Conservation (phyloP, 257 asterid genomes). For the Fraxinus excelsior region DNA sequence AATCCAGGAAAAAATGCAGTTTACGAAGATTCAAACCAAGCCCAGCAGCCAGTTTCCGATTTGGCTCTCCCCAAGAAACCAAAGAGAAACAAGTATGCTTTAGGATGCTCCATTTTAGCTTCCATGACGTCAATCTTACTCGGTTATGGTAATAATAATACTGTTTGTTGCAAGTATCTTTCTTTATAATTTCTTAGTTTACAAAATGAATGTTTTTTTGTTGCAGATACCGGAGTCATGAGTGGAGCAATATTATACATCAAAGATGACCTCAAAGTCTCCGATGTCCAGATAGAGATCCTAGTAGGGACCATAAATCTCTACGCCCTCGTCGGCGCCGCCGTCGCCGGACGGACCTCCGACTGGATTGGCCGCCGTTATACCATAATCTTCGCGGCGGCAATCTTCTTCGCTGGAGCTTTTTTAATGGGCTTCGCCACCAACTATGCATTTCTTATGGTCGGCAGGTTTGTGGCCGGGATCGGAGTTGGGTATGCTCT, state of each 20-base stretch:
- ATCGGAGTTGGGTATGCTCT: conserved; percentile 46
- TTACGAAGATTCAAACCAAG: not conserved
- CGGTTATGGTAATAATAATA: conserved; percentile 40
- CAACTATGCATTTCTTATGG: conserved; percentile 39
- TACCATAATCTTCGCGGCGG: conserved; percentile 36
- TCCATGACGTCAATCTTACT: conserved; percentile 50
- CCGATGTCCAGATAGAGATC: conserved; percentile 36
- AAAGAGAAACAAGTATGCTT: conserved; percentile 47
- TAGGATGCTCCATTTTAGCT: conserved; percentile 47
- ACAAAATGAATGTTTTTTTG: too few relatives aligned
- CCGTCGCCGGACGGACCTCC: conserved; percentile 44
- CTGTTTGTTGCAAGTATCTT: too few relatives aligned
- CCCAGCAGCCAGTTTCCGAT: not conserved
- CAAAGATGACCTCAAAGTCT: conserved; percentile 33
- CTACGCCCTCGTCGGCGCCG: conserved; percentile 41
- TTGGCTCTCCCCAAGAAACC: conserved; percentile 1
- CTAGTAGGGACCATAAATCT: conserved; percentile 41
- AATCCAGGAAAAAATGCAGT: not conserved
- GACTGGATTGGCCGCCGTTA: conserved; percentile 48
- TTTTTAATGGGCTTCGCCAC: conserved; percentile 45
- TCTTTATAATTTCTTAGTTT: too few relatives aligned
- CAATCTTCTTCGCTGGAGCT: conserved; percentile 43
- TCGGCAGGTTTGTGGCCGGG: conserved; percentile 43
- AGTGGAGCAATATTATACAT: conserved; percentile 42
- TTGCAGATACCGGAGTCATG: conserved; percentile 45